These are phyloP conservation scores for Astrothelium subdiscretum DNA, from an alignment of 495 filamentous ascomycete genomes.

Conservation along the genomic window DNA sequence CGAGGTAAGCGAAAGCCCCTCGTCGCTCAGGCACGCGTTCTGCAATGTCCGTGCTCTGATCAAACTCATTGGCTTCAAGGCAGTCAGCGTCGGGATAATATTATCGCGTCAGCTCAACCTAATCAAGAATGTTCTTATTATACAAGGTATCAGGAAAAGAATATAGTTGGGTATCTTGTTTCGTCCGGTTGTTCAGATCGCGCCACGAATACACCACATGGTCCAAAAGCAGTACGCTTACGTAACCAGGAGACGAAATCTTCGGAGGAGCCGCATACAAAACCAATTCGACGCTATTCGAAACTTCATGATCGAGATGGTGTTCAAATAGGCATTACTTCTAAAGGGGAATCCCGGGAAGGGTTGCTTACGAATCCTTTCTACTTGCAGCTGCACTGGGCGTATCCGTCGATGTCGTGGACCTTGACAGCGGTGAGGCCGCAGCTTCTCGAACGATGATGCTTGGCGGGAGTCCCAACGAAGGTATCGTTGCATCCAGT, in stretches of 20 bases:
- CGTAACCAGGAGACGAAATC: neutral
- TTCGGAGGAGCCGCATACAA: no score
- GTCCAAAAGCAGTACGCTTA: neutral
- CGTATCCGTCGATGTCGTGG: neutral
- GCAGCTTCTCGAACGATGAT: constrained; percentile 13
- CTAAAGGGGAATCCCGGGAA: no score
- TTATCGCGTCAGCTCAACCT: neutral
- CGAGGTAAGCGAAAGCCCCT: no score
- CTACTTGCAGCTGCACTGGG: neutral
- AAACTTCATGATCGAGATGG: no score
- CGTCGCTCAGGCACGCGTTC: no score
- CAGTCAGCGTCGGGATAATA: no score
- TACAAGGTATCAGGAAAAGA: neutral
- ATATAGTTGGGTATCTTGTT: neutral
- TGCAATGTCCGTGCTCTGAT: no score
- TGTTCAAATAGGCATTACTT: no score
- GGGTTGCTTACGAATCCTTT: neutral
- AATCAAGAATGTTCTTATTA: neutral
- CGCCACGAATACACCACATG: neutral
- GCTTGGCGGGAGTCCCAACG: constrained; percentile 29
- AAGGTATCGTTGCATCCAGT: constrained; percentile 33
- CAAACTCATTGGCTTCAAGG: no score
- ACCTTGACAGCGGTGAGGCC: neutral
- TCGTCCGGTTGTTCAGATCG: neutral
- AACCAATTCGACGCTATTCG: no score